Base-by-base conservation (phyloP, 805 yeast genomes). In the Kazachstania bromeliacearum region DNA sequence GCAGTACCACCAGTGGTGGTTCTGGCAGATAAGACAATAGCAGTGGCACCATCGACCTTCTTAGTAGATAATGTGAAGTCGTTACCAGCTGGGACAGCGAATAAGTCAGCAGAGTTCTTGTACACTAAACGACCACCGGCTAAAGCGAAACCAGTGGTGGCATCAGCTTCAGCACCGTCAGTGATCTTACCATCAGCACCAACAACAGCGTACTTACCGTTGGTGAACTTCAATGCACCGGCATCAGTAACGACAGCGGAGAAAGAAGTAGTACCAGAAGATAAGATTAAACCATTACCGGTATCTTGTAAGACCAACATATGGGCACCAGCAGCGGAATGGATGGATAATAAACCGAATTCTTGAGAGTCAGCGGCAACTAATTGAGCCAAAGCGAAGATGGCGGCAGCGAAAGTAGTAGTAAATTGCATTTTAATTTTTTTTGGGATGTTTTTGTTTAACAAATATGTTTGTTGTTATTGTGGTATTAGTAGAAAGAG, bases 91-190 rank as follows among this genome's bases (percentile, higher is more conserved):
- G 66, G 62, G 38, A 64, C 59, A 29, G 69, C 67, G 26, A 53
- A 47, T 58, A 66, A 69, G 34, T 44, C 57, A 23, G 48, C 39
- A 21, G 55, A 44, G 31, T 61, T 64, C 25, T 58, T 40, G 49
- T 53, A 64, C 4, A 46, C 44, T 50, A 71, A 59, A 48, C 57
- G 44, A 25, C 66, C 69, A 31, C 57, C 50, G 6, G 46, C 20
- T 44, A 71, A 57, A 18, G 67, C 45, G 48, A 66, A 71, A 3
- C 68, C 65, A 14, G 59, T 40, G 19, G 59, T 32, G 30, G 48
- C 56, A 29, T 53, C 50, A 15, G 48, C 35, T 37, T 44, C 50
- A 15, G 25, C 13, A 24, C 26, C 25, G 17, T 42, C 45, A 10
- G 38, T 44, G 7, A 50, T 31, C 20, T 49, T 28, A 30, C 57